Evolutionary conservation across 2,329 filamentous ascomycete species (phyloP), one percentile per base, ranked within the genome.

Genomic region (Colletotrichum endophyticum): DNA sequence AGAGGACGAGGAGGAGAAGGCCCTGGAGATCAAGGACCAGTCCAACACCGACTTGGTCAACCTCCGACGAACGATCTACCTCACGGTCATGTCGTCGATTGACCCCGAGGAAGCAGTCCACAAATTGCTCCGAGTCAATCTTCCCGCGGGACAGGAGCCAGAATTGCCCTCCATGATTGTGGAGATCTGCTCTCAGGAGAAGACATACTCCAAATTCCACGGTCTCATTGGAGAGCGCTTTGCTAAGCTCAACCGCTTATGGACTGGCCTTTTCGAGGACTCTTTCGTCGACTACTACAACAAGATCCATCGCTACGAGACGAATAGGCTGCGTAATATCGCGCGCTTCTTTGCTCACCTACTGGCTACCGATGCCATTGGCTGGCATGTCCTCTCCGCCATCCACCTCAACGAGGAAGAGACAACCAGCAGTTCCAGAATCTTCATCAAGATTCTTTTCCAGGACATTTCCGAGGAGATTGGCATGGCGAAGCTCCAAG

Each of bases 361-460:
- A 82, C 91, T 99, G 68, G 93, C 95, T 63, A 95, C 93, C 12
- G 96, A 98, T 82, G 95, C 95, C 25, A 94, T 99, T 74, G 95
- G 95, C 75, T 99, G 97, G 97, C 95, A 99, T 82, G 94, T 95
- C 27, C 86, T 99, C 63, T 95, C 94, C 1, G 91, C 94, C 71
- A 92, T 99, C 77, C 96, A 96, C 83, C 88, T 99, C 68, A 99
- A 97, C 82, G 96, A 99, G 84, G 96, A 99, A 75, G 97, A 99
- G 82, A 99, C 97, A 0, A 99, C 96, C 1, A 96, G 96, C 3
- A 97, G 95, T 78, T 98, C 95, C 80, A 95, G 97, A 88, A 99
- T 99, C 84, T 99, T 99, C 83, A 95, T 99, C 89, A 99, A 98
- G 88, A 99, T 99, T 73, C 87, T 99, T 15, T 98, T 99, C 83